Conservation (phyloP, 306 rosid species). For the Medicago arabica region DNA sequence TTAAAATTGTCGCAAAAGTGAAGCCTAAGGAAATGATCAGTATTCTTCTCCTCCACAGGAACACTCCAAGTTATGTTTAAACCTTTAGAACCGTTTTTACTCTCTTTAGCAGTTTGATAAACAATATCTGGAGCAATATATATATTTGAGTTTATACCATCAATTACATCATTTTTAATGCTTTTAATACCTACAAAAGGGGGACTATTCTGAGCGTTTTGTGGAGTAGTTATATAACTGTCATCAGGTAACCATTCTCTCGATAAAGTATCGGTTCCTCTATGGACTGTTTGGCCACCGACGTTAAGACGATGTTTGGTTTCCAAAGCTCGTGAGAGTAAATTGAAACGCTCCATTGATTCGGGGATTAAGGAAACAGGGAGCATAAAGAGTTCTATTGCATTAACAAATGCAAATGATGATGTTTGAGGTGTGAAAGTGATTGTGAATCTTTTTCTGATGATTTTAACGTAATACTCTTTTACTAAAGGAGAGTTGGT, state of each 20-base stretch:
- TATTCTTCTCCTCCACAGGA: conserved; percentile 38
- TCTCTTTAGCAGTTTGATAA: conserved; percentile 33
- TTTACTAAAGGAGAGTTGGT: conserved; percentile 5
- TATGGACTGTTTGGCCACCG: conserved; percentile 1
- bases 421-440: conserved; percentile 38
- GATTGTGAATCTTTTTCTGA: not conserved
- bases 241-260: conserved; percentile 55
- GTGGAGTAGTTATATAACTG: not conserved
- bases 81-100: not conserved
- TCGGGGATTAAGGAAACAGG: conserved; percentile 25
- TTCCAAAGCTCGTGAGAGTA: conserved; percentile 39
- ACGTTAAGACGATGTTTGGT: conserved; percentile 48
- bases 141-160: not conserved
- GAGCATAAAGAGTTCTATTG: conserved; percentile 52
- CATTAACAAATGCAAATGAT: conserved; percentile 56
- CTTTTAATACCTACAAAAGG: fast-evolving
- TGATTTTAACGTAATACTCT: conserved; percentile 42
- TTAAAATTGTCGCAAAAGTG: conserved; percentile 59
- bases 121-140: conserved; percentile 37
- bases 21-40: conserved; percentile 39
- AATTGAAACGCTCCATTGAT: fast-evolving
- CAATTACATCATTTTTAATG: not conserved
- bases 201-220: not conserved
- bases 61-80: conserved; percentile 46
- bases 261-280: not conserved